Evolutionary conservation across 2,329 filamentous ascomycete genomes (phyloP).

Genomic region (Zymoseptoria tritici): DNA sequence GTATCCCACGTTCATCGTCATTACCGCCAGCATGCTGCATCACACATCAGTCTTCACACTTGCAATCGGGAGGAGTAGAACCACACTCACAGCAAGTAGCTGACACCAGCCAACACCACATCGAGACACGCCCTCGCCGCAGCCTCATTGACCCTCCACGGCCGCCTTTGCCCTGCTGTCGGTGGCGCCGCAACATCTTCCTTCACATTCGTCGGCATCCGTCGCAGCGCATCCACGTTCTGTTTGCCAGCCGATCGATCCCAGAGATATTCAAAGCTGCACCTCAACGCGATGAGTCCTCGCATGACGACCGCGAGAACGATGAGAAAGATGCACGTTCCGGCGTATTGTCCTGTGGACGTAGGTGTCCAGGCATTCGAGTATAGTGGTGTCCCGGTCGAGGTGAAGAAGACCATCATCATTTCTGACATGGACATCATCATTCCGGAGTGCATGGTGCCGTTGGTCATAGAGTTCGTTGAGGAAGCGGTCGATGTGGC

Average conservation of each 20-base stretch:
- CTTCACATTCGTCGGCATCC: neutral
- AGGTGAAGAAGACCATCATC: constrained; percentile 56
- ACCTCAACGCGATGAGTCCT: constrained; percentile 28
- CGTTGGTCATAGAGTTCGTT: constrained; percentile 2
- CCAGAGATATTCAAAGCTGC: constrained; percentile 6
- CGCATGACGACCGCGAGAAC: constrained; percentile 62
- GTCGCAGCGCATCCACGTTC: neutral
- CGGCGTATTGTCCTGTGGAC: constrained; percentile 64
- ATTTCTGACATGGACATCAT: constrained; percentile 34
- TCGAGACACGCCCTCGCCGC: constrained; percentile 61
- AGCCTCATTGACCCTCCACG: constrained; percentile 74
- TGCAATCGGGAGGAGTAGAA: neutral
- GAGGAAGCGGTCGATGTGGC: neutral
- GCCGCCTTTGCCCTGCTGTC: constrained; percentile 37
- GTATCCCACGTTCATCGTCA: constrained; percentile 78
- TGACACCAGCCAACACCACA: constrained; percentile 61
- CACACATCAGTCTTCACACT: constrained; percentile 30
- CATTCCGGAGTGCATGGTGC: constrained; percentile 2
- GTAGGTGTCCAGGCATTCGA: constrained; percentile 63
- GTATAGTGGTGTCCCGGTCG: constrained; percentile 54
- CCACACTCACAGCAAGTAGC: constrained; percentile 70
- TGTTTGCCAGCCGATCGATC: neutral
- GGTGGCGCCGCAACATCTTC: neutral
- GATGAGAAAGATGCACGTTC: constrained; percentile 82
- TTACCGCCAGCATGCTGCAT: constrained; percentile 77